Percentiles rank a stretch among this genome's conserved stretches.
Evolutionary conservation across 2,329 filamentous ascomycete genomes (phyloP).

Genomic region (Knufia fluminis): DNA sequence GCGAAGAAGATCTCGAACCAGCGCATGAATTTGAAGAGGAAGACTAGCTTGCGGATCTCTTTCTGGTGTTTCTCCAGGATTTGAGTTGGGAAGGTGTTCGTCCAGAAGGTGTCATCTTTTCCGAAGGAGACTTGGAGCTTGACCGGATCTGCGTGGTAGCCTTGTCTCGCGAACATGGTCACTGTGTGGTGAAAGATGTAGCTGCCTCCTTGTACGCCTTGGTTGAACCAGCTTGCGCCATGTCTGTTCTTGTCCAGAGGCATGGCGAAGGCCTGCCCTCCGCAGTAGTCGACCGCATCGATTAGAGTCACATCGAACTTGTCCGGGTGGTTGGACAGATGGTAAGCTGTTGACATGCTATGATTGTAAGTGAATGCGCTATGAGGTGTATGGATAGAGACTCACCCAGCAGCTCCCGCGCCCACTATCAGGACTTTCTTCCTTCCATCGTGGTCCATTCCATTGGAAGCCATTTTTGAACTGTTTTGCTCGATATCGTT

Average conservation of each 20-base stretch:
- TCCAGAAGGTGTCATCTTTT: constrained; percentile 53
- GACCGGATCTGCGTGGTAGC: constrained; percentile 48
- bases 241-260: constrained; percentile 46
- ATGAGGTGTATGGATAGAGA: not conserved
- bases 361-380: not conserved
- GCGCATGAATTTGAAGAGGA: constrained; percentile 47
- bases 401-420: constrained; percentile 51
- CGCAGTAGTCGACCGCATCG: constrained; percentile 49
- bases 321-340: constrained; percentile 55
- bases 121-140: constrained; percentile 53
- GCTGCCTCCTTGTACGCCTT: constrained; percentile 53
- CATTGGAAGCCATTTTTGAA: not conserved
- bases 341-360: constrained; percentile 41
- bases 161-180: constrained; percentile 51
- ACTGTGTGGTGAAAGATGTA: constrained; percentile 55
- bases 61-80: constrained; percentile 46
- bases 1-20: constrained; percentile 48
- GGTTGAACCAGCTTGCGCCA: constrained; percentile 52
- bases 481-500: constrained; percentile 5
- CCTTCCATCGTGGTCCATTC: constrained; percentile 14
- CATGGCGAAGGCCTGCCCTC: constrained; percentile 53
- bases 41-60: constrained; percentile 47
- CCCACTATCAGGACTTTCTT: constrained; percentile 52
- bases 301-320: constrained; percentile 57
- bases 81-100: constrained; percentile 50